Base-by-base conservation (phyloP, 805 yeast genomes). In the Kregervanrija delftensis region DNA sequence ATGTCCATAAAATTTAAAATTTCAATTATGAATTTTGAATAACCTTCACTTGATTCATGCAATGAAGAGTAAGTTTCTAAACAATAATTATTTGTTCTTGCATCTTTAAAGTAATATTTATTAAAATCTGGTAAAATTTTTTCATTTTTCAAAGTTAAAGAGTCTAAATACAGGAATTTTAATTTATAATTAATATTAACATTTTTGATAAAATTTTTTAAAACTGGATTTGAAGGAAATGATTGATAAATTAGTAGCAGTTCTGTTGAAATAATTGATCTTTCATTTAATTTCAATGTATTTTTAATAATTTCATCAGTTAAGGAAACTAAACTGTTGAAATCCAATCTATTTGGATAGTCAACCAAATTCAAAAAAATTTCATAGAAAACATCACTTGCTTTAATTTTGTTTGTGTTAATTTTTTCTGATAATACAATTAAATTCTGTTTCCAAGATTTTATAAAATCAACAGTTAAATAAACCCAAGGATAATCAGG, bases 41-140 rank as follows among this genome's bases (percentile, higher is more conserved):
- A 89, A 1, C 96, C 97, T 56, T 83, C 88, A 17, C 79, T 67
- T 49, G 84, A 84, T 60, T 90, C 96, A 41, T 79, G 76, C 8
- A 86, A 54, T 13, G 88, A 65, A 46, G 85, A 83, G 64, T 69
- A 87, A 3, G 56, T 48, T 12, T 49, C 55, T 15, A 62, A 54
- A 12, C 64, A 60, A 42, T 53, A 63, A 17, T 57, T 61, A 34
- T 60, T 49, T 11, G 50, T 47, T 46, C 56, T 59, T 2, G 64
- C 63, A 45, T 62, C 64, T 12, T 49, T 53, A 46, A 55, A 64
- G 32, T 60, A 58, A 36, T 50, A 52, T 42, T 52, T 55, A 34
- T 55, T 55, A 45, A 52, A 62, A 22, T 60, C 63, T 9, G 57
- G 57, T 47, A 53, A 64, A 42, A 66, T 37, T 2, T 59, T 64